phyloP scores from a whole-genome alignment of 179 eudicot species.

The Pouteria campechiana region DNA sequence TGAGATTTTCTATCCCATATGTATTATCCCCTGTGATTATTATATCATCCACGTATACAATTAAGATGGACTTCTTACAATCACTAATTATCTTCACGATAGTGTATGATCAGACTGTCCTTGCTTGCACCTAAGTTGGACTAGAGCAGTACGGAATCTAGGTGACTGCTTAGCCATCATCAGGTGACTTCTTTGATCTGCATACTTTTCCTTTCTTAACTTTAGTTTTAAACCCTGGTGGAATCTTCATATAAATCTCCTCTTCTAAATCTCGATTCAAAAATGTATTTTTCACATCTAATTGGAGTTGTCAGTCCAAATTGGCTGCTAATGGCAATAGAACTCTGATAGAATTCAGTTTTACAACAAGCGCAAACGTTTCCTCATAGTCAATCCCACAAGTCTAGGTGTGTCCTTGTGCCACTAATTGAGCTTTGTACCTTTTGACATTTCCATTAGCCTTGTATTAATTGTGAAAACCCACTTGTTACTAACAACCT shows the following conservation, averaged over 20 bases:
- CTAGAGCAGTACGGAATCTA: background rate
- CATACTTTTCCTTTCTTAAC: no score
- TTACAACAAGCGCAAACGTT: background rate
- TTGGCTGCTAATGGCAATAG: no score
- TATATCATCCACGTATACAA: background rate
- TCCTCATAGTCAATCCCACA: background rate
- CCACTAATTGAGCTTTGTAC: background rate
- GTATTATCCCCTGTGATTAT: background rate
- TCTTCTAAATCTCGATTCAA: background rate
- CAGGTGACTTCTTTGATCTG: background rate
- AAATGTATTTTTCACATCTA: background rate
- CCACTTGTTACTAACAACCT: background rate
- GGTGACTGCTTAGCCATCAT: background rate
- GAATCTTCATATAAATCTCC: background rate
- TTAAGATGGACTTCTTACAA: background rate
- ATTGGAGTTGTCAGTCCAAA: no score
- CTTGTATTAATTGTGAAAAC: background rate
- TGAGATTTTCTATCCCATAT: background rate
- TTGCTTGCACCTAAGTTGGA: background rate
- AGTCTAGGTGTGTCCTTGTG: background rate
- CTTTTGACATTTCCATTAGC: background rate
- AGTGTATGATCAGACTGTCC: background rate
- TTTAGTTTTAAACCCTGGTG: no score
- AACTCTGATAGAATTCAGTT: background rate
- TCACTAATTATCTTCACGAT: background rate